Conservation (phyloP, 768 basidiomycete species). For the Rhizopogon vulgaris region DNA sequence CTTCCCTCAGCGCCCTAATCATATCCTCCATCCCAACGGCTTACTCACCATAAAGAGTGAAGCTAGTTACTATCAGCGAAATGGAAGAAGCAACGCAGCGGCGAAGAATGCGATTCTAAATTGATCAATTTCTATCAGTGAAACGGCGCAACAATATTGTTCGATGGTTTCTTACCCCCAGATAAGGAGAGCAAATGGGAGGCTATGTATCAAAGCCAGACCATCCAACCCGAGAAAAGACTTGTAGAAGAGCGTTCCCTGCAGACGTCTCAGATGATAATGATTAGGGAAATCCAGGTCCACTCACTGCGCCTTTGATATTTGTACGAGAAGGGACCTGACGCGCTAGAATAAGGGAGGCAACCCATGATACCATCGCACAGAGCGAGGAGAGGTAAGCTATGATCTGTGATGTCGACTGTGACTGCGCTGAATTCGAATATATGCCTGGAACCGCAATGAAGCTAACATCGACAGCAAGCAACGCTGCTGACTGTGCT, state of each 20-base stretch:
- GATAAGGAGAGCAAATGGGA: slow-evolving; percentile 27
- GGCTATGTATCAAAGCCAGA: slow-evolving; percentile 25
- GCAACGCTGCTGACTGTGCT: slow-evolving; percentile 40
- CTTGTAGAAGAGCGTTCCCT: slow-evolving; percentile 20
- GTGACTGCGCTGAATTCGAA: not conserved
- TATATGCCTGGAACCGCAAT: slow-evolving; percentile 41
- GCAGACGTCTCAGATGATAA: too few species aligned
- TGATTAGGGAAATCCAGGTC: not conserved
- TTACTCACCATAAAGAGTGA: too few species aligned
- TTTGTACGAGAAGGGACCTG: slow-evolving; percentile 23
- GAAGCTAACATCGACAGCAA: slow-evolving; percentile 48
- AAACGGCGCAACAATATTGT: too few species aligned
- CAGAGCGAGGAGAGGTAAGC: slow-evolving; percentile 33
- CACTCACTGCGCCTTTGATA: slow-evolving; percentile 11
- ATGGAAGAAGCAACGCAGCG: not conserved
- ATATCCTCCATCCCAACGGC: too few species aligned
- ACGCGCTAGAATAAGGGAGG: slow-evolving; percentile 29
- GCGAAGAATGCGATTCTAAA: slow-evolving; percentile 22
- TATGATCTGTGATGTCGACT: slow-evolving; percentile 20
- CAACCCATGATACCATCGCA: slow-evolving; percentile 28
- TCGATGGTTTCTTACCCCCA: slow-evolving; percentile 18
- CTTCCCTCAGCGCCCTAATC: too few species aligned
- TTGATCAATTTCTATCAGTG: too few species aligned
- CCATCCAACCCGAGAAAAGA: slow-evolving; percentile 17
- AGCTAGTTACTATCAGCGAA: too few species aligned